Evolutionary conservation across 768 basidiomycete species (phyloP), one percentile per base, ranked within the genome.

Genomic region (Termitomyces sp.): DNA sequence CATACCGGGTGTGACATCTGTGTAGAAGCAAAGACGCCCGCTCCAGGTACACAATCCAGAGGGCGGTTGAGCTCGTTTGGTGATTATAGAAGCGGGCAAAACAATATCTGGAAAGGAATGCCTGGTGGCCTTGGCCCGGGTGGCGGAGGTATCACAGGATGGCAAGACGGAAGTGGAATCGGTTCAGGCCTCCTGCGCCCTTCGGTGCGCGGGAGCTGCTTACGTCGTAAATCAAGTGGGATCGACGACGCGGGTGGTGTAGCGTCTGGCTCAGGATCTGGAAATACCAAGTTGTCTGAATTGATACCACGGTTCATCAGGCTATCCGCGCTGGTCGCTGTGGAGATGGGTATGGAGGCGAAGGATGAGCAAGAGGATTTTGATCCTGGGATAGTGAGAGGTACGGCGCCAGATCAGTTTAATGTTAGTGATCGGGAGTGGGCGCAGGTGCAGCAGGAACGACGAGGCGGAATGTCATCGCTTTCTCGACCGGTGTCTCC

Each of bases 1-100:
- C 82, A 86, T 62, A 83, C 82, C 5, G 81, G 80, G 35, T 91
- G 89, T 62, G 82, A 87, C 62, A 89, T 90, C 56, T 91, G 89
- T 62, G 81, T 87, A n/a, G 84, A 83, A 61, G 82, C 84, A 0
- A 84, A 76, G 62, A 74, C 75, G 1, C 51, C 63, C 7, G 44
- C 64, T 12, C 65, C 68, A 26, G 60, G 66, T 12, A 65, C 66
- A 15, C 68, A 67, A 23, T 61, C 62, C 28, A 67, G 71, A 26
- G 69, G 64, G 26, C 56, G 69, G 38, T 50, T 61, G 26, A 55
- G 47, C 49, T 64, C 61, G 3, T 66, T 64, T 21, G 56, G 48
- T 12, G 60, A 58, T 21, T 61, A 57, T 57, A 50, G 52, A 55
- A 57, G 35, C 37, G 56, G 52, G n/a, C 58, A 51, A 50, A 44